phyloP scores from a whole-genome alignment of 2,329 filamentous ascomycete species.

The Colletotrichum filicis region DNA sequence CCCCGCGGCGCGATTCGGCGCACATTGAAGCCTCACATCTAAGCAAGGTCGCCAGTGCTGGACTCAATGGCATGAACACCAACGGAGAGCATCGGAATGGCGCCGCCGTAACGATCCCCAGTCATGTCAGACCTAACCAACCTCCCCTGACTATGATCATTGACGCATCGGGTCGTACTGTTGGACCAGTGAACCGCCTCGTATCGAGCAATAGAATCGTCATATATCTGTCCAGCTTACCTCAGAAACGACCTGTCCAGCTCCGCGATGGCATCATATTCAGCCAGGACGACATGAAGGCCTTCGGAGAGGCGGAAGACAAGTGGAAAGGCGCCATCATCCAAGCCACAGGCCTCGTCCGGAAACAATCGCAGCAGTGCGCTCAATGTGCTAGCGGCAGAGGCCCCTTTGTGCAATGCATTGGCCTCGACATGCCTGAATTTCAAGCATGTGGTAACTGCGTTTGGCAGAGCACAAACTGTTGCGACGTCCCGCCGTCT shows the following conservation, averaged over 20 bases:
- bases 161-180: conserved; percentile 48
- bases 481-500: conserved; percentile 22
- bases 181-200: conserved; percentile 51
- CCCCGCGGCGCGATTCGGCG: neutral
- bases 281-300: neutral
- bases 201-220: neutral
- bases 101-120: neutral
- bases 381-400: conserved; percentile 53
- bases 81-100: conserved; percentile 5
- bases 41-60: neutral
- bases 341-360: conserved; percentile 57
- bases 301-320: conserved; percentile 5
- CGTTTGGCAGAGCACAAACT: conserved; percentile 58
- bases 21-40: neutral
- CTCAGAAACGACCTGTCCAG: conserved; percentile 21
- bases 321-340: conserved; percentile 62
- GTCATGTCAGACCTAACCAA: neutral
- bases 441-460: conserved; percentile 63
- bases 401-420: conserved; percentile 58
- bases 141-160: conserved; percentile 40
- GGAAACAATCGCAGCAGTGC: conserved; percentile 50
- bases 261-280: neutral
- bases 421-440: conserved; percentile 52
- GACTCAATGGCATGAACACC: neutral
- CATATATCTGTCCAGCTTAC: neutral